Evolutionary conservation across 495 filamentous ascomycete genomes (phyloP), one percentile per base, ranked within the genome.

Genomic region (Aspergillus cavernicola): DNA sequence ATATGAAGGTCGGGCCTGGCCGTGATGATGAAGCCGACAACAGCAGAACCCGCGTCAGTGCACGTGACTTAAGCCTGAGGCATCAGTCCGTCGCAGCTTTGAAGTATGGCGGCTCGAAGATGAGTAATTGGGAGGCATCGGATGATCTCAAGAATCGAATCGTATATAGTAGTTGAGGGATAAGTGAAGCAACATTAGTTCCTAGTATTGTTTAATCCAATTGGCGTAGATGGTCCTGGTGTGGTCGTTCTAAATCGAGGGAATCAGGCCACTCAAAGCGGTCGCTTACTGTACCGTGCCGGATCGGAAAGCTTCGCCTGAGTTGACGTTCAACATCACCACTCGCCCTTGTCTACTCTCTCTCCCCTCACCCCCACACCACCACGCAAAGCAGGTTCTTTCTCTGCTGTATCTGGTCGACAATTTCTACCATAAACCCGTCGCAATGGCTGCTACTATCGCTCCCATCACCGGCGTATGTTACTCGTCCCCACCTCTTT

Each of bases 391-490:
- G 43, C 44, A 59, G 44, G 18, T 46, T 32, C 33, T 59, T 13
- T 31, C 42, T 55, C 63, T 57, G 58, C 60, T 43, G 18, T 23
- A 57, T 47, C 42, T 41, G 13, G 39, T 41, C 16, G 9, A 57
- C 48, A 56, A 58, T 46, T 67, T 53, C 62, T 58, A 52, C 38
- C 36, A 52, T 62, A 18, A 35, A 60, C 53, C 41, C 35, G 46
- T 56, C 64, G 66, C 71, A 74, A 77, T 77, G 74, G 64, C 69
- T 60, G 61, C 69, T 56, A 59, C 69, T 61, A 59, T 77, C 43
- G 61, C 69, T 61, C 74, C 74, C 55, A 77, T 77, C 64, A 75
- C 72, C 61, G 74, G 74, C 72, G 74, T 77, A 74, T 26, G 74
- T 77, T 45, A 19, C 53, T 56, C 60, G 52, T 60, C 58, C n/a